phyloP scores from a whole-genome alignment of 257 asterid species.

The Nicotiana noctiflora region DNA sequence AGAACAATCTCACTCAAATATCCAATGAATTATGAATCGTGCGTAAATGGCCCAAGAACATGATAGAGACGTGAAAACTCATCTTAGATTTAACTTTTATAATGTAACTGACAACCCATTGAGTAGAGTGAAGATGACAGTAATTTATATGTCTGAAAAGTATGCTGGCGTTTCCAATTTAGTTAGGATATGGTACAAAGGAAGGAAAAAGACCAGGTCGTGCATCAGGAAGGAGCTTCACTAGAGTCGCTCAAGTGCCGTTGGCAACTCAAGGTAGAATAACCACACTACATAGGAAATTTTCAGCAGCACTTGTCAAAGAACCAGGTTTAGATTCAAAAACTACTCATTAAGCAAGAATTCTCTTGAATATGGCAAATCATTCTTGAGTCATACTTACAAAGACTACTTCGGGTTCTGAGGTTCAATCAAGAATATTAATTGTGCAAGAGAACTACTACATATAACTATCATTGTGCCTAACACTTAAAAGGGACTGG shows the following conservation, averaged over 20 bases:
- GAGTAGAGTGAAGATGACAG: neutral
- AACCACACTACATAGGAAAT: neutral
- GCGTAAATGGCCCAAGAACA: neutral
- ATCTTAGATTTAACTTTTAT: neutral
- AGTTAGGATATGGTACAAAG: conserved; percentile 9
- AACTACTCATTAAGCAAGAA: neutral
- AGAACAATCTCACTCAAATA: neutral
- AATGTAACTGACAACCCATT: neutral
- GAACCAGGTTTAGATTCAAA: neutral
- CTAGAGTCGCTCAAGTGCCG: neutral
- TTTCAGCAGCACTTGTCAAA: too few species aligned
- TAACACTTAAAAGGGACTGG: neutral
- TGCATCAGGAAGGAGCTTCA: neutral
- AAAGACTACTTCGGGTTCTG: neutral
- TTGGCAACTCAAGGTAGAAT: neutral
- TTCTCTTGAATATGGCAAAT: neutral
- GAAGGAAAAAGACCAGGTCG: conserved; percentile 6
- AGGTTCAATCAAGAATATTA: neutral
- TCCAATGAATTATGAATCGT: neutral
- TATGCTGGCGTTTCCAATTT: neutral
- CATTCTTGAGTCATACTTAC: neutral
- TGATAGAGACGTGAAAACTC: neutral
- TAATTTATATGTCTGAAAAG: neutral
- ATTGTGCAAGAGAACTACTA: neutral
- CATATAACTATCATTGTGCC: neutral